Evolutionary conservation across 2,329 filamentous ascomycete genomes (phyloP), one percentile per base, ranked within the genome.

Genomic region (Phialophora expanda): DNA sequence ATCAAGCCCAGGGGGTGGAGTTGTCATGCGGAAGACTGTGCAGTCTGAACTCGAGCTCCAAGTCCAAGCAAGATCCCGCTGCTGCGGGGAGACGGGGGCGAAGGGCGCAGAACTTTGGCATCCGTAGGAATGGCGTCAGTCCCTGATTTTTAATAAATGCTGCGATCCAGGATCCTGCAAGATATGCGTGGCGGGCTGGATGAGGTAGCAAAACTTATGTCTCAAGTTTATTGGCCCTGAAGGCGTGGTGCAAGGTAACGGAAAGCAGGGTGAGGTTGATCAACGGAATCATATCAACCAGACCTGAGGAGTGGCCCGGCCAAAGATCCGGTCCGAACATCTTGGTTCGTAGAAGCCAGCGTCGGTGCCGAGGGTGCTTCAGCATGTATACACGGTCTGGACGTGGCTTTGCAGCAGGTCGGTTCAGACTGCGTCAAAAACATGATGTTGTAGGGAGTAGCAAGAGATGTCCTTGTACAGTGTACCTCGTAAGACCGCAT

Each of bases 81-180:
- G 17, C 38, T 44, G 38, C 38, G 38, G 38, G 17, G 38, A 44
- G 1, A 17, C 26, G 48, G 24, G 24, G 4, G 2, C 14, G 22
- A 22, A 22, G 48, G 28, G 26, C 53, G 53, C 28, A 34, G 51
- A 17, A 30, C 6, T 32, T 28, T 28, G 53, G 26, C 12, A 30
- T 30, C 28, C 48, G 11, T 11, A 12, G 26, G 48, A 6, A 4
- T 44, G 17, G 14, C 38, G 14, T 41, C 38, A n/a, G 38, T 44
- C 38, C 17, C 14, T 53, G 48, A 53, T 53, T 53, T 53, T 14
- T 55, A 55, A 55, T 55, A n/a, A 28, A 51, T 17, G 53, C 1
- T 34, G 53, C 53, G 30, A 17, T 34, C 4, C 28, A 17, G 11
- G 11, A 30, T 32, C 53, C 28, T 34, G 3, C 28, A 17, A 17